Base-by-base conservation (phyloP, 805 yeast genomes). In the Ogataea thermomethanolica region DNA sequence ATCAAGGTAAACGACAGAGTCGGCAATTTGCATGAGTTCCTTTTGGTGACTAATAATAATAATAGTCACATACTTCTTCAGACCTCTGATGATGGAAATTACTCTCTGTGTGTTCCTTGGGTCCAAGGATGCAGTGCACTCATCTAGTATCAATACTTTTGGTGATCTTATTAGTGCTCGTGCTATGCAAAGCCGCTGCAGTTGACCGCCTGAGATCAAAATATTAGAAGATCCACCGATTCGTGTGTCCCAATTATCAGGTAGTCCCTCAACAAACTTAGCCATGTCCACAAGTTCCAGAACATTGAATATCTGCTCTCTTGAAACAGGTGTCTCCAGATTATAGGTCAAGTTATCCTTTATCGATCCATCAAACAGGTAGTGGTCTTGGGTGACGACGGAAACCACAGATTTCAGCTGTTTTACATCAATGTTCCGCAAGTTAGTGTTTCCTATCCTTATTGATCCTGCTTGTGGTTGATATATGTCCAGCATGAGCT, bases 81-180 rank as follows among this genome's bases (percentile, higher is more conserved):
- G 59, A 2, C 55, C 50, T 9, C 51, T 38, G 0, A 91, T 65
- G 43, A 86, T 49, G 1, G 69, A 54, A 11, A 70, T 64, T n/a
- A 93, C 73, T 2, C 58, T 54, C 7, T 55, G 50, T 0, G 84
- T 60, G 48, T 81, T 84, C 13, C 69, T 73, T 0, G 81, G 69
- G 57, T 93, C 99, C 35, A 93, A 66, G 0, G 95, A 84, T 0
- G 97, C 81, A 0, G 98, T 89, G 51, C 90, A 82, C 58, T 93
- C 99, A 61, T 93, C 99, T 35, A 93, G 61, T 5, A 93, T 69
- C n/a, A 80, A 67, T 8, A 80, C 49, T 23, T 66, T 65, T 0
- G 97, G 93, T 14, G 71, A 66, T 26, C 90, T 64, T 4, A 90
- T 43, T 3, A 93, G 47, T 0, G 95, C 93, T 36, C 98, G 70